Percentiles rank a stretch among this genome's conserved stretches.
Conservation (phyloP, 1,284 basidiomycete genomes). For the Porogramme epimiltina region DNA sequence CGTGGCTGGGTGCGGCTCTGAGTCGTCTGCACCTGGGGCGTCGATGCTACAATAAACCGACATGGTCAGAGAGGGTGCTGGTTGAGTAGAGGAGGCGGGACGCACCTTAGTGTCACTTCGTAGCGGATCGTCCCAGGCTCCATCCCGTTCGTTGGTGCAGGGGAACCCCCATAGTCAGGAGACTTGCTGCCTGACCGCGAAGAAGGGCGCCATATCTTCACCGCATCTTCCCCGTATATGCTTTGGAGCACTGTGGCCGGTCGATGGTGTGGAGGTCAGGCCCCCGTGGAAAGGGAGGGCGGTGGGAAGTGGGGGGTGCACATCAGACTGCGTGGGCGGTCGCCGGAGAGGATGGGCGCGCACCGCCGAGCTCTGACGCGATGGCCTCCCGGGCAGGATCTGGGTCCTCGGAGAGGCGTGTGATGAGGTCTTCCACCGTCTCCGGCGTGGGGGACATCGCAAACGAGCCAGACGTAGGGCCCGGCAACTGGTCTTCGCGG, state of each 20-base stretch:
- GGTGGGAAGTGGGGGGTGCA: neutral
- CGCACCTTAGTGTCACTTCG: constrained; percentile 55
- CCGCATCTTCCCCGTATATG: constrained; percentile 76
- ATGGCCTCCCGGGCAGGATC: constrained; percentile 58
- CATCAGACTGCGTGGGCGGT: constrained; percentile 17
- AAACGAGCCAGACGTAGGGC: no score
- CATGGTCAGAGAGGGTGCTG: neutral
- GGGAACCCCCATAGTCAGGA: constrained; percentile 21
- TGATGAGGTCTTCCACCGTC: constrained; percentile 46
- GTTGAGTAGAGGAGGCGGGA: neutral
- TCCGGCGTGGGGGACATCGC: constrained; percentile 15
- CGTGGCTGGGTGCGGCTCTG: constrained; percentile 33
- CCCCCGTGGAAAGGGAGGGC: no score
- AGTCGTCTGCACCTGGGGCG: neutral
- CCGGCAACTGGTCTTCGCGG: no score
- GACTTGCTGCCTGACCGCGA: constrained; percentile 7
- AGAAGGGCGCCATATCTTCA: constrained; percentile 55
- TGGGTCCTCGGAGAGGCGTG: constrained; percentile 45
- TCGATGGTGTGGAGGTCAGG: no score
- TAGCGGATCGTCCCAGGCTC: constrained; percentile 58
- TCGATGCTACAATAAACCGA: constrained; percentile 10
- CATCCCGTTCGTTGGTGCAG: neutral
- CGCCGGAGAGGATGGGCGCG: constrained; percentile 28
- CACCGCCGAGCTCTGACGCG: constrained; percentile 71
- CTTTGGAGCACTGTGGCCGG: constrained; percentile 70